Evolutionary conservation across 768 basidiomycete genomes (phyloP).

Genomic region (Asterophora parasitica): DNA sequence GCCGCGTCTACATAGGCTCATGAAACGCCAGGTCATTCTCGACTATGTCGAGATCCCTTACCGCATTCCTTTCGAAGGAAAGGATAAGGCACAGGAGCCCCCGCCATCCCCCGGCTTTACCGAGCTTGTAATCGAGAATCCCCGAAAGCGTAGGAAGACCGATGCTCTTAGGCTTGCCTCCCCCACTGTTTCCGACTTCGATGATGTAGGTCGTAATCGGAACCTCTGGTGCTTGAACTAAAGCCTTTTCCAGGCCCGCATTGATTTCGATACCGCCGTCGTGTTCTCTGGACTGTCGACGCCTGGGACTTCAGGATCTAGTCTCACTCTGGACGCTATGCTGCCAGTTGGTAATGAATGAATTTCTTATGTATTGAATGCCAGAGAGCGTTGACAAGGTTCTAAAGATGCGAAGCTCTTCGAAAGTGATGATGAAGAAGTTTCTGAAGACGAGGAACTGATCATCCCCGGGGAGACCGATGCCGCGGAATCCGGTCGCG

Average conservation of each 20-base stretch:
- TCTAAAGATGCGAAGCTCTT: constrained; percentile 4
- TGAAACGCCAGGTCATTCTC: constrained; percentile 12
- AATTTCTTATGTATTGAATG: background rate
- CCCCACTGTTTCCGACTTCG: constrained; percentile 17
- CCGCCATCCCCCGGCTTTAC: background rate
- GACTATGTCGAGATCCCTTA: constrained; percentile 14
- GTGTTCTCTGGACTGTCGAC: background rate
- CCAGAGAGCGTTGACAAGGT: background rate
- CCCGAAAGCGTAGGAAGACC: constrained; percentile 12
- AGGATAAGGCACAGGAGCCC: background rate
- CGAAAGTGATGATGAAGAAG: constrained; percentile 22
- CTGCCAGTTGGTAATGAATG: no score
- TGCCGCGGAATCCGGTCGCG: constrained; percentile 16
- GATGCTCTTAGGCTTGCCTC: constrained; percentile 5
- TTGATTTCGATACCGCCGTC: background rate
- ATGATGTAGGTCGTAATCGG: background rate
- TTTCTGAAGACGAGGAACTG: constrained; percentile 37
- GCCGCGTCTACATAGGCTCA: background rate
- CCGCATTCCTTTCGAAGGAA: constrained; percentile 4
- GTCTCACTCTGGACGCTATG: constrained; percentile 10
- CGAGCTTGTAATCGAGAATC: background rate
- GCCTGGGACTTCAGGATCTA: constrained; percentile 12
- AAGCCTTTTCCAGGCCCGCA: no score
- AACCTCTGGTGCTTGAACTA: no score
- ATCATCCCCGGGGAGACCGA: constrained; percentile 40